Percentiles rank a stretch among this genome's conserved stretches.
These are phyloP conservation scores for Xanthoconium separans DNA, from an alignment of 1,284 basidiomycete genomes.

Conservation along the genomic window DNA sequence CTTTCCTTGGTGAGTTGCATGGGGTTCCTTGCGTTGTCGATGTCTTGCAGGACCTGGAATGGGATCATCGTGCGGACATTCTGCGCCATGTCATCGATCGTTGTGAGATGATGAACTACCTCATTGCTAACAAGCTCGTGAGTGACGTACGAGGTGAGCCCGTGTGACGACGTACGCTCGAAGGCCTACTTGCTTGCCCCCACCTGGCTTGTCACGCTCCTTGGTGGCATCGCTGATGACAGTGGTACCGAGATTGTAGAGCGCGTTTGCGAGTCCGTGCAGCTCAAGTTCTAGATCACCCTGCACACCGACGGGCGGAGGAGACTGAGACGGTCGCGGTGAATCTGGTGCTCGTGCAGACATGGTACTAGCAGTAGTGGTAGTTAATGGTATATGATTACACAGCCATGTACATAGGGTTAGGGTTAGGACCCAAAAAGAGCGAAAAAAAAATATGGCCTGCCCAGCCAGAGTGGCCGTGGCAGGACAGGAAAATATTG, in stretches of 20 bases:
- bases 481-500: constrained; percentile 32
- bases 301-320: constrained; percentile 61
- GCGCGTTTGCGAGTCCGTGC: constrained; percentile 65
- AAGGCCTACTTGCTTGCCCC: constrained; percentile 66
- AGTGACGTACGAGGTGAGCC: constrained; percentile 13
- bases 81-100: constrained; percentile 64
- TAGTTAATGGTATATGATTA: not conserved
- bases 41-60: constrained; percentile 67
- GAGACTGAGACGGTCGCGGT: constrained; percentile 67
- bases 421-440: constrained; percentile 23
- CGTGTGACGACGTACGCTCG: constrained; percentile 52
- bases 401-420: constrained; percentile 13
- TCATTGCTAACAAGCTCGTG: constrained; percentile 52
- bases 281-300: constrained; percentile 77
- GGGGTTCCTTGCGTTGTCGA: constrained; percentile 77
- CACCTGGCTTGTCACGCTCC: constrained; percentile 64
- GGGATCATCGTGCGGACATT: constrained; percentile 63
- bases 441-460: constrained; percentile 27
- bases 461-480: constrained; percentile 39
- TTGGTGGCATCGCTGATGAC: constrained; percentile 77
- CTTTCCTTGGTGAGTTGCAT: constrained; percentile 76
- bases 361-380: constrained; percentile 15
- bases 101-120: constrained; percentile 60
- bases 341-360: constrained; percentile 60
- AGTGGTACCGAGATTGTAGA: constrained; percentile 77